Conservation (phyloP, 495 filamentous ascomycete species). For the Zalerion maritima region DNA sequence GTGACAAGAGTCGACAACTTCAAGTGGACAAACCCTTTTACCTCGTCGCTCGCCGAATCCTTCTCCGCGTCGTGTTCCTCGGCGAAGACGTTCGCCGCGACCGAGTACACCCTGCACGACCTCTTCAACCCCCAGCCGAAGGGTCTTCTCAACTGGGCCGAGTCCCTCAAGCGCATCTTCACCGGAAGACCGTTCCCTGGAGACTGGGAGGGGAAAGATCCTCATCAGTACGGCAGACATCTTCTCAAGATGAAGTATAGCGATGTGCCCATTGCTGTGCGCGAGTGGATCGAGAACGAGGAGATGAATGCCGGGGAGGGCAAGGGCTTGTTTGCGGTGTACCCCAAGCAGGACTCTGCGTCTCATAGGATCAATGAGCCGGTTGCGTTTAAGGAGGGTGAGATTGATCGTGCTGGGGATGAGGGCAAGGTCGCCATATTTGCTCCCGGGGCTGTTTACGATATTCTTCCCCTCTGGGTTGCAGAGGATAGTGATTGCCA, state of each 20-base stretch:
- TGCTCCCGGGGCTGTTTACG: slow-evolving; percentile 20
- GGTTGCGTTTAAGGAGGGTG: slow-evolving; percentile 7
- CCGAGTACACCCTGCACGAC: slow-evolving; percentile 20
- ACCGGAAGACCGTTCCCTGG: slow-evolving; percentile 17
- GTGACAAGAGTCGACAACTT: slow-evolving; percentile 10
- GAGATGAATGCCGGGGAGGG: slow-evolving; percentile 10
- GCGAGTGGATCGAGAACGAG: slow-evolving; percentile 24
- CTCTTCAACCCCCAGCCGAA: slow-evolving; percentile 11
- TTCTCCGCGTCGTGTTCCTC: slow-evolving; percentile 12
- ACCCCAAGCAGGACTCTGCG: slow-evolving; percentile 5
- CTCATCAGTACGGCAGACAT: slow-evolving; percentile 20
- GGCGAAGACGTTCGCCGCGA: slow-evolving; percentile 11
- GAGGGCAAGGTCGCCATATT: slow-evolving; percentile 15
- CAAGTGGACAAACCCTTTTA: slow-evolving; percentile 19
- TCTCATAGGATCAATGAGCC: slow-evolving; percentile 6
- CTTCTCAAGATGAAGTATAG: slow-evolving; percentile 20
- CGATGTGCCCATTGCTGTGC: slow-evolving; percentile 14
- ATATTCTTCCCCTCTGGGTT: slow-evolving; percentile 19
- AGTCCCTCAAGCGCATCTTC: slow-evolving; percentile 18
- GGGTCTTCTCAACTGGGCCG: slow-evolving; percentile 14
- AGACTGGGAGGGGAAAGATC: slow-evolving; percentile 22
- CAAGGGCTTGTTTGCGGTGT: slow-evolving; percentile 19
- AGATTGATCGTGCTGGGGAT: slow-evolving; percentile 7
- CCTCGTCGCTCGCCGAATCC: slow-evolving; percentile 1
- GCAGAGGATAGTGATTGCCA: slow-evolving; percentile 17